Percentiles rank a stretch among this genome's conserved stretches.
Conservation (phyloP, 352 stramenopile genomes). For the Phytophthora pistaciae region DNA sequence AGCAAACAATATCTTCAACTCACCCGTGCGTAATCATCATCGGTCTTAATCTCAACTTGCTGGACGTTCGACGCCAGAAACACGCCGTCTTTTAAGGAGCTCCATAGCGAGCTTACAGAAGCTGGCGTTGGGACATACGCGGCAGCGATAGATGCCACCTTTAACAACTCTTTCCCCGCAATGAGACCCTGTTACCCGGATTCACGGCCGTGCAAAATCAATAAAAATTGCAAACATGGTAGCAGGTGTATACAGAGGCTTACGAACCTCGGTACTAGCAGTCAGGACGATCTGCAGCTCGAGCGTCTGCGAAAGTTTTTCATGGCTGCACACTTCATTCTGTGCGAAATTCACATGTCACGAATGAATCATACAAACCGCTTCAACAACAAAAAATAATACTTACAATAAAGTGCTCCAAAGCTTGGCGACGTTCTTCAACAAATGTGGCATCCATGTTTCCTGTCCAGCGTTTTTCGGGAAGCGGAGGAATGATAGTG, state of each 20-base stretch:
- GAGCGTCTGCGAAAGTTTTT: conserved; percentile 85
- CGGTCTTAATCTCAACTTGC: conserved; percentile 88
- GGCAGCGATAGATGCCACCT: conserved; percentile 75
- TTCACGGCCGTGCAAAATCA: not conserved
- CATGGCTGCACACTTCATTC: conserved; percentile 89
- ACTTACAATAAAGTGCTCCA: conserved; percentile 90
- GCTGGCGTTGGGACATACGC: conserved; percentile 82
- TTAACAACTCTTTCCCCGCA: conserved; percentile 84
- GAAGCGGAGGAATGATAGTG: conserved; percentile 90
- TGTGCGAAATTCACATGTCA: conserved; percentile 27
- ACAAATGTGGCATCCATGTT: conserved; percentile 93
- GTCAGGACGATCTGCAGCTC: conserved; percentile 88
- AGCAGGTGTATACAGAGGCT: not conserved
- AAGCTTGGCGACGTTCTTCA: conserved; percentile 84
- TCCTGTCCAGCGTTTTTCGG: conserved; percentile 88
- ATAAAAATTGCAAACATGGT: not conserved
- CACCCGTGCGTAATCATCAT: conserved; percentile 88
- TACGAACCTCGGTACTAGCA: conserved; percentile 77
- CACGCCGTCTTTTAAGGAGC: conserved; percentile 82
- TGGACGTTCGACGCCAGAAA: conserved; percentile 84
- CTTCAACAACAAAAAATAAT: not conserved
- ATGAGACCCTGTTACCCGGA: conserved; percentile 66
- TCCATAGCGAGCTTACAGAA: conserved; percentile 83
- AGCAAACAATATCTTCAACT: not conserved
- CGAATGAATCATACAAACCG: not conserved